Conservation (phyloP, 371 early-diverging fungal species). For the Mortierella sp. region DNA sequence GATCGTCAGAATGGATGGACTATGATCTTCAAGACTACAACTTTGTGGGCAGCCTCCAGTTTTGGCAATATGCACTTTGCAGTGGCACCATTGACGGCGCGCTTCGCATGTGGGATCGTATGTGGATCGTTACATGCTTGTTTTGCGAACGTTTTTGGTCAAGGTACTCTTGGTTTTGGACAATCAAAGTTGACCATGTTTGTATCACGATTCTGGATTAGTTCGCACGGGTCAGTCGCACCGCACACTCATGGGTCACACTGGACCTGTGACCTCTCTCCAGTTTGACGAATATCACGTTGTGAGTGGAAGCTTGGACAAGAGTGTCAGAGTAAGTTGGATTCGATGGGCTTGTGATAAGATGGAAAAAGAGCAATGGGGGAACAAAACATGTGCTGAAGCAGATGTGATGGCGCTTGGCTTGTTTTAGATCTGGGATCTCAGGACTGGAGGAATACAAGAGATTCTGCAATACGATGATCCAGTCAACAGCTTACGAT, state of each 20-base stretch:
- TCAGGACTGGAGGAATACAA: constrained; percentile 76
- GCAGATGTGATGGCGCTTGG: too few relatives aligned
- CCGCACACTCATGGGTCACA: constrained; percentile 78
- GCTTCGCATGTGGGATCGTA: constrained; percentile 89
- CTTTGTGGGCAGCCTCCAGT: constrained; percentile 81
- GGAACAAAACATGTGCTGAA: too few relatives aligned
- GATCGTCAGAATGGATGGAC: constrained; percentile 43
- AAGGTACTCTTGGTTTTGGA: too few relatives aligned
- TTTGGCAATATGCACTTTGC: constrained; percentile 83
- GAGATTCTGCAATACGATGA: constrained; percentile 67
- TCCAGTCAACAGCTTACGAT: constrained; percentile 69
- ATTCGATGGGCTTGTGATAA: not conserved
- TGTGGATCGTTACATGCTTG: too few relatives aligned
- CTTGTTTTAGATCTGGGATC: constrained; percentile 80
- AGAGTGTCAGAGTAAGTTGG: constrained; percentile 70
- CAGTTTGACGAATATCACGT: constrained; percentile 84
- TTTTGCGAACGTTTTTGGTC: too few relatives aligned
- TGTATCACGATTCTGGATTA: constrained; percentile 21
- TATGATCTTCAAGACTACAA: constrained; percentile 53
- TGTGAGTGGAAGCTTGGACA: constrained; percentile 84
- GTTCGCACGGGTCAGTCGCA: constrained; percentile 85
- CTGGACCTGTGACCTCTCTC: constrained; percentile 75
- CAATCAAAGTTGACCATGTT: not conserved
- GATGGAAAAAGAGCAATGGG: too few relatives aligned
- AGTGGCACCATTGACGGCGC: constrained; percentile 89